phyloP scores from a whole-genome alignment of 306 rosid genomes.

The Quercus agrifolia region DNA sequence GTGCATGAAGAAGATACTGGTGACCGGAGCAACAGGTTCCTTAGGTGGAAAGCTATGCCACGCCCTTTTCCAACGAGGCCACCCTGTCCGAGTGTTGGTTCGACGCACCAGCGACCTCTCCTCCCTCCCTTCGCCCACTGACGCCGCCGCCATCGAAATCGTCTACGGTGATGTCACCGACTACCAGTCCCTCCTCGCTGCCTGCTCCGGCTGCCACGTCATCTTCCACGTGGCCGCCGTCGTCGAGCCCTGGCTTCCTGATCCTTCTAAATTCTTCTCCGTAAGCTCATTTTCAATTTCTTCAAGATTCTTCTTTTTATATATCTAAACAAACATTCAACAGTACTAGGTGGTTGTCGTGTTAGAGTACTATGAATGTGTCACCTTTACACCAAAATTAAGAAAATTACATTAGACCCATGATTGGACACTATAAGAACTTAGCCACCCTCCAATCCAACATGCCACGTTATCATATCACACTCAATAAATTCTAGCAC shows the following conservation, averaged over 20 bases:
- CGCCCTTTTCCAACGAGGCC: slow-evolving; percentile 49
- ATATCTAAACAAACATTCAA: too few species aligned
- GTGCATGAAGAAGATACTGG: slow-evolving; percentile 42
- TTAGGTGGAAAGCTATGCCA: slow-evolving; percentile 76
- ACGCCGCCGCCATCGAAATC: slow-evolving; percentile 41
- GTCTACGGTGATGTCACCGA: slow-evolving; percentile 76
- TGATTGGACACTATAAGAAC: too few species aligned
- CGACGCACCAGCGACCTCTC: slow-evolving; percentile 84
- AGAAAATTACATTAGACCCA: too few species aligned
- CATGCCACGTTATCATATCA: too few species aligned
- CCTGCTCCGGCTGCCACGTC: slow-evolving; percentile 65
- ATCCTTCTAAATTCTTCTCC: slow-evolving; percentile 67
- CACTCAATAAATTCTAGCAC: too few species aligned
- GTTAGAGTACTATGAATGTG: too few species aligned
- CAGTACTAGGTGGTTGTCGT: too few species aligned
- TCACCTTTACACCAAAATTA: too few species aligned
- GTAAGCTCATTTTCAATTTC: slow-evolving; percentile 30
- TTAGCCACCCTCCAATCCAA: too few species aligned
- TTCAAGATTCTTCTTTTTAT: neutral
- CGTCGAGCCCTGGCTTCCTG: slow-evolving; percentile 97
- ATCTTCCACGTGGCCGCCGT: slow-evolving; percentile 87
- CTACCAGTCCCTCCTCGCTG: slow-evolving; percentile 62
- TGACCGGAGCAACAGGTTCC: slow-evolving; percentile 90
- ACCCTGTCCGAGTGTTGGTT: slow-evolving; percentile 67
- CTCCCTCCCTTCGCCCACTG: slow-evolving; percentile 40